A percentile compares a stretch with the other conserved stretches of the same genome.
Conservation (phyloP, 306 rosid genomes). For the Fragaria vesca region DNA sequence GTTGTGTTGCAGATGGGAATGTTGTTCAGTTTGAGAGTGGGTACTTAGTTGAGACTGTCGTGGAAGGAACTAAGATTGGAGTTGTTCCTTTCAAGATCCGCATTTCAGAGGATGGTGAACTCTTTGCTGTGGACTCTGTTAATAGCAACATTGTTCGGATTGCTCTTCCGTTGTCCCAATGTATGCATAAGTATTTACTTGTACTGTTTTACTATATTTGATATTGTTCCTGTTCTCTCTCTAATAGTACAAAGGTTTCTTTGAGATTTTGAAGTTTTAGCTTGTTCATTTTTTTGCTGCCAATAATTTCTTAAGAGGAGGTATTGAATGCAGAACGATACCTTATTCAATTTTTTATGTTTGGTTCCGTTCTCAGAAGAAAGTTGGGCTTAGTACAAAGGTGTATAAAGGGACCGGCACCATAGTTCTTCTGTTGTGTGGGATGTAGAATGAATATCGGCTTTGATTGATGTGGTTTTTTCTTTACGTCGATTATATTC, state of each 20-base stretch:
- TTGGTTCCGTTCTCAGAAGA: neutral
- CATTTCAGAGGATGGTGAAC: conserved; percentile 84
- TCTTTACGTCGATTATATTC: neutral
- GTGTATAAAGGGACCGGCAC: neutral
- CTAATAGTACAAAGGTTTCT: neutral
- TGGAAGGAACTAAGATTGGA: conserved; percentile 84
- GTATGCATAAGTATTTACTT: conserved; percentile 38
- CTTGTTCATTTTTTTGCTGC: neutral
- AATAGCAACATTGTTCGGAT: conserved; percentile 88
- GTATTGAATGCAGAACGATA: neutral
- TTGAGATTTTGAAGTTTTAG: neutral
- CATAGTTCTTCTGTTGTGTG: conserved; percentile 1
- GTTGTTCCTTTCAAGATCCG: conserved; percentile 76
- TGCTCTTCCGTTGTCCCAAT: conserved; percentile 86
- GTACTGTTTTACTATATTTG: conserved; percentile 1
- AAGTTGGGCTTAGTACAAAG: neutral
- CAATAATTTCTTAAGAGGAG: neutral
- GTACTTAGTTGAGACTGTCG: conserved; percentile 91
- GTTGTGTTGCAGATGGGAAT: conserved; percentile 67
- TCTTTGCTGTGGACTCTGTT: conserved; percentile 74
- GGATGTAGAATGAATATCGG: neutral
- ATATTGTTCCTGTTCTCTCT: neutral
- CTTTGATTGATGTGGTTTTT: neutral
- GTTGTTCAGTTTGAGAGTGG: conserved; percentile 91
- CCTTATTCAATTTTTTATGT: neutral